phyloP scores from a whole-genome alignment of 257 asterid species.

The Catharanthus roseus region DNA sequence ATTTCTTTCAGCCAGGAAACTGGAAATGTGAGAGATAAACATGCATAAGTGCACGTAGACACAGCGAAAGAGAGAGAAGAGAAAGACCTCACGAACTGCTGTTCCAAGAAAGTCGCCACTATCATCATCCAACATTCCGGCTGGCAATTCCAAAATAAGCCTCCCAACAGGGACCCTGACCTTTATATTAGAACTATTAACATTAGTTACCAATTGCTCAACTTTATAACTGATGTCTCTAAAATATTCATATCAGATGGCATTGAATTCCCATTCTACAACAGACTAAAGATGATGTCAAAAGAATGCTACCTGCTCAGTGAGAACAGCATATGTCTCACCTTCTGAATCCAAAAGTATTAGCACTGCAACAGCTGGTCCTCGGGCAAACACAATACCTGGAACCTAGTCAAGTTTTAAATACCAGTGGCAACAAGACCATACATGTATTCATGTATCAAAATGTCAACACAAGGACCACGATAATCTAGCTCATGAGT shows the following conservation, averaged over 20 bases:
- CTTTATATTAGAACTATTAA: conserved; percentile 29
- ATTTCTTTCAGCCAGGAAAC: not conserved
- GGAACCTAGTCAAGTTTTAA: conserved; percentile 56
- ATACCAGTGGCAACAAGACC: conserved; percentile 14
- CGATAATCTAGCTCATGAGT: conserved; percentile 6
- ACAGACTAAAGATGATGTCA: not conserved
- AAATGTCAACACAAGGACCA: conserved; percentile 7
- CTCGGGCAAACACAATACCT: conserved; percentile 89
- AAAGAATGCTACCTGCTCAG: conserved; percentile 62
- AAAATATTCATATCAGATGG: not conserved
- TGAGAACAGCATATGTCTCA: conserved; percentile 81
- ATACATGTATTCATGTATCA: not conserved
- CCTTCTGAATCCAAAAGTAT: conserved; percentile 82
- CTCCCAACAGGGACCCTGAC: conserved; percentile 95
- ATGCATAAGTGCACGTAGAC: too few species aligned
- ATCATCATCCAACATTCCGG: conserved; percentile 94
- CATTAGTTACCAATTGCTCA: conserved; percentile 2
- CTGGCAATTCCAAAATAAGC: conserved; percentile 86
- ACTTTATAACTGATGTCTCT: not conserved
- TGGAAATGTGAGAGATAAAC: not conserved
- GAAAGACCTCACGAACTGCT: conserved; percentile 86
- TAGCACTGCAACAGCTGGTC: conserved; percentile 93
- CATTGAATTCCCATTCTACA: not conserved
- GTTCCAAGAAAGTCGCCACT: conserved; percentile 88
- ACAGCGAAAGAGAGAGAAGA: conserved; percentile 26